phyloP scores from a whole-genome alignment of 2,329 filamentous ascomycete genomes.

The Aspergillus pseudonomiae region DNA sequence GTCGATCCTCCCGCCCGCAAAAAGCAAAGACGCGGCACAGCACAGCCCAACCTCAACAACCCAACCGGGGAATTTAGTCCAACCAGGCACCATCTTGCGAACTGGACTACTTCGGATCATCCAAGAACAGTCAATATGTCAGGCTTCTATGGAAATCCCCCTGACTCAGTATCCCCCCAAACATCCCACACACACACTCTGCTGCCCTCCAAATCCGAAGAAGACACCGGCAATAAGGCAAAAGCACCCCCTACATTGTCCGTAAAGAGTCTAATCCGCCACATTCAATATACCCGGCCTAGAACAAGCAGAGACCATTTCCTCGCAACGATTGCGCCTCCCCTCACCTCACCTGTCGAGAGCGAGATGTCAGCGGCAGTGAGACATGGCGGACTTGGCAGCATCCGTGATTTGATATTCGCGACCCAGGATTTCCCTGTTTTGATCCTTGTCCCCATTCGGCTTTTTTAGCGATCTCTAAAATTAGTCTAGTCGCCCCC shows the following conservation, averaged over 20 bases:
- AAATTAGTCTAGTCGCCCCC: background rate
- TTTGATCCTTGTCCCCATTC: background rate
- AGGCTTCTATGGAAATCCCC: background rate
- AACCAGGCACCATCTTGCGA: too few species aligned
- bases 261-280: background rate
- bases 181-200: background rate
- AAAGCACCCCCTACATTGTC: too few species aligned
- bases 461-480: background rate
- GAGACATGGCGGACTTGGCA: conserved; percentile 7
- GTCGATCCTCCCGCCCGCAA: background rate
- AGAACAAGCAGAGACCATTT: background rate
- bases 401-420: background rate
- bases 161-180: background rate
- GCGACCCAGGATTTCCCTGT: background rate
- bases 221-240: background rate
- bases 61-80: background rate
- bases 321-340: background rate
- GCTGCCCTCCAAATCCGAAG: background rate
- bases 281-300: background rate
- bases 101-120: too few species aligned
- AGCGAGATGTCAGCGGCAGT: background rate
- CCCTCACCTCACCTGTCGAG: background rate
- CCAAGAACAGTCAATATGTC: background rate
- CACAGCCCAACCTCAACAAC: background rate
- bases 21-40: too few species aligned